phyloP scores from a whole-genome alignment of 768 basidiomycete genomes.

The Suillus plorans region DNA sequence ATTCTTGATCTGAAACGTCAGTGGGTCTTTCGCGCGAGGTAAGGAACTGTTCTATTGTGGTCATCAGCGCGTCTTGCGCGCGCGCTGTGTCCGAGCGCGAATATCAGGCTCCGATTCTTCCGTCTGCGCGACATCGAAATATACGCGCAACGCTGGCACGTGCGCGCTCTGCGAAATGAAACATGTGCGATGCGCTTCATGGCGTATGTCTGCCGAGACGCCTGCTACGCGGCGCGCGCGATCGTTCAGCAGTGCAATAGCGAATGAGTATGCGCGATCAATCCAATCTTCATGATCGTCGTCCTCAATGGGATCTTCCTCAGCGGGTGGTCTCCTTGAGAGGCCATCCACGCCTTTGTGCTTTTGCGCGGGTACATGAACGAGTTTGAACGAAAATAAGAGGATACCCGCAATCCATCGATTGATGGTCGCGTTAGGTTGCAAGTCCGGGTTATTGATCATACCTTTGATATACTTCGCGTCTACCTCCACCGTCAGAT shows the following conservation, averaged over 20 bases:
- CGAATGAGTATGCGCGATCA: not conserved
- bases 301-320: not conserved
- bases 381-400: constrained; percentile 27
- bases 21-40: too few species aligned
- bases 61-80: too few species aligned
- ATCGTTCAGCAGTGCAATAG: accelerated
- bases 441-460: constrained; percentile 28
- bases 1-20: too few species aligned
- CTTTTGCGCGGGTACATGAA: constrained; percentile 24
- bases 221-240: too few species aligned
- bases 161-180: too few species aligned
- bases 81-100: too few species aligned
- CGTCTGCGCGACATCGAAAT: too few species aligned
- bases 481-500: constrained; percentile 27
- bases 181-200: too few species aligned
- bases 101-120: too few species aligned
- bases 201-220: too few species aligned
- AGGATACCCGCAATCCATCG: constrained; percentile 25
- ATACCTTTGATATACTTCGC: constrained; percentile 36
- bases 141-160: too few species aligned
- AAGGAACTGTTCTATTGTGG: too few species aligned
- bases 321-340: not conserved
- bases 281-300: not conserved
- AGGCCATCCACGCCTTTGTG: not conserved
- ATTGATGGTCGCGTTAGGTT: constrained; percentile 32